A percentile compares a stretch with the other conserved stretches of the same genome.
These are phyloP conservation scores for Talaromyces sp. DNA, from an alignment of 2,329 filamentous ascomycete species.

Conservation along the genomic window DNA sequence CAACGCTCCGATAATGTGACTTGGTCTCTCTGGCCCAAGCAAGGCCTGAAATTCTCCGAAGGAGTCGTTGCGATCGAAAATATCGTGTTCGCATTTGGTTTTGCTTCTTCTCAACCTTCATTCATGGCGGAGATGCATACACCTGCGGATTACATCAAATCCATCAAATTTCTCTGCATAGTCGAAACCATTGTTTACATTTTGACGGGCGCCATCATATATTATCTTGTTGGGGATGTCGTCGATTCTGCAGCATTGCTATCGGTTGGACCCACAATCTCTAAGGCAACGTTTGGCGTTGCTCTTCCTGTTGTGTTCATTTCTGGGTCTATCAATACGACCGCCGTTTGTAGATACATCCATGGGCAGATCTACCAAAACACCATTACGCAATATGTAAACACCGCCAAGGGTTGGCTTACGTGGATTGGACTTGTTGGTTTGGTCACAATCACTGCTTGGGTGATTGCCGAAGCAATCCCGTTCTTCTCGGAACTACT, in stretches of 20 bases:
- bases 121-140: constrained; percentile 22
- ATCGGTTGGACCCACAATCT: constrained; percentile 16
- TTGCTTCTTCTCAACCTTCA: constrained; percentile 13
- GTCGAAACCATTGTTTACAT: constrained; percentile 17
- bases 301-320: constrained; percentile 20
- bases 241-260: constrained; percentile 18
- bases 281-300: constrained; percentile 13
- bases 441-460: constrained; percentile 17
- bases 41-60: constrained; percentile 6
- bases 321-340: constrained; percentile 26
- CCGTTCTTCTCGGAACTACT: constrained; percentile 23
- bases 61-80: constrained; percentile 16
- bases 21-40: constrained; percentile 19
- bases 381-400: constrained; percentile 18
- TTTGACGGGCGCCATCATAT: constrained; percentile 15
- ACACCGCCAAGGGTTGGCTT: constrained; percentile 20
- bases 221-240: constrained; percentile 19
- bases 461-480: constrained; percentile 25
- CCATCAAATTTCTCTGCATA: constrained; percentile 11
- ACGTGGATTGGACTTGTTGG: constrained; percentile 21
- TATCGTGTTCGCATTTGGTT: constrained; percentile 20
- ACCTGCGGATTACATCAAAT: constrained; percentile 16
- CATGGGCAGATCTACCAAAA: constrained; percentile 21
- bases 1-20: constrained; percentile 20
- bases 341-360: constrained; percentile 23